Evolutionary conservation across 2,329 filamentous ascomycete species (phyloP).

Genomic region (Colletotrichum salicis): DNA sequence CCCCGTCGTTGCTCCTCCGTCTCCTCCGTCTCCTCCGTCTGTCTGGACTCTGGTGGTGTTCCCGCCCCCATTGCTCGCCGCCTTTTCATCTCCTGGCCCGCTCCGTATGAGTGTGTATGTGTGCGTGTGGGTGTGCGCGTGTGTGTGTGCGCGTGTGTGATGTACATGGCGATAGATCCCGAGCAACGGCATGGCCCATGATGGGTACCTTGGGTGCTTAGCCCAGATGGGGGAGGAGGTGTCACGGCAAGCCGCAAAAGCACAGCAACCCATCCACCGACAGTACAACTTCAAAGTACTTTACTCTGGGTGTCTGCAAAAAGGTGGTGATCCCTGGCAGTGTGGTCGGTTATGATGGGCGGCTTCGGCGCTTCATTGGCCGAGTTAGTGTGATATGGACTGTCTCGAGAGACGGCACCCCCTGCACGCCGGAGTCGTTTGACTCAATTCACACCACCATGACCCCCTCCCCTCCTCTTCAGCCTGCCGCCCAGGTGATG

Average conservation of each 20-base stretch:
- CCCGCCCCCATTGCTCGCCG: not conserved
- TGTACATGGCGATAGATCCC: not conserved
- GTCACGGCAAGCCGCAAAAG: constrained; percentile 13
- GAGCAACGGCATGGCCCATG: constrained; percentile 1
- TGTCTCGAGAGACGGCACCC: not conserved
- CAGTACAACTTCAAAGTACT: too few relatives aligned
- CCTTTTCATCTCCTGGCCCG: not conserved
- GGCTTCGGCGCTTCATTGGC: constrained; percentile 22
- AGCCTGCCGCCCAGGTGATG: constrained; percentile 35
- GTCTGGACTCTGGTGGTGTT: not conserved
- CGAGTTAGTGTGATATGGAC: constrained; percentile 19
- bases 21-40: not conserved
- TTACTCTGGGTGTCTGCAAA: not conserved
- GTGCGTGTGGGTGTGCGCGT: not conserved
- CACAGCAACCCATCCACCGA: not conserved
- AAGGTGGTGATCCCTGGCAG: constrained; percentile 21
- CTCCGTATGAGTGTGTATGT: not conserved
- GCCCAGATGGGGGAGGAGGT: constrained; percentile 5
- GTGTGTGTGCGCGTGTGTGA: not conserved
- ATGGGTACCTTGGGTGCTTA: not conserved
- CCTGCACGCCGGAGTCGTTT: constrained; percentile 26
- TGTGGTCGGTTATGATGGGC: constrained; percentile 3
- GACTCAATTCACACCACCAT: constrained; percentile 29
- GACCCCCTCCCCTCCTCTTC: constrained; percentile 8
- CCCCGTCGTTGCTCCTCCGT: constrained; percentile 5